Conservation (phyloP, 192 early-diverging fungal genomes). For the Umbelopsis isabellina region DNA sequence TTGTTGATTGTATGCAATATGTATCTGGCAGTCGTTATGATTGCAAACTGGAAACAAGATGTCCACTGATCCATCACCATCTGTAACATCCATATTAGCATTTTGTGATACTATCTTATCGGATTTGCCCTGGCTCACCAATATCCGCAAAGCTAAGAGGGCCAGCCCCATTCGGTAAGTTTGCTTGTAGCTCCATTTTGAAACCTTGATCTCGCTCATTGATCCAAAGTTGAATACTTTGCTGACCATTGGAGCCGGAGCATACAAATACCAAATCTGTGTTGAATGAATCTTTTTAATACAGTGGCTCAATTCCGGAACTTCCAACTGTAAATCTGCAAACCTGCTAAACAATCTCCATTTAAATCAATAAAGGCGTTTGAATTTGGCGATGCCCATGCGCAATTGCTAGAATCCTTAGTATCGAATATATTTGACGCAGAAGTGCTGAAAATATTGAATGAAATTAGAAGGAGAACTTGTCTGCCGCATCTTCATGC, state of each 20-base stretch:
- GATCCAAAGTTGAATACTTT: constrained; percentile 77
- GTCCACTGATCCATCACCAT: constrained; percentile 90
- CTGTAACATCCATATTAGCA: constrained; percentile 34
- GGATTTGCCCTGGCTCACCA: constrained; percentile 38
- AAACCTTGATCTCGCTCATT: constrained; percentile 69
- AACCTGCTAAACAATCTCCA: constrained; percentile 88
- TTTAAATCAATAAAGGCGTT: constrained; percentile 92
- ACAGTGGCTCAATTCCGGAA: not conserved
- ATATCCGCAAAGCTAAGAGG: constrained; percentile 91
- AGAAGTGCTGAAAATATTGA: constrained; percentile 15
- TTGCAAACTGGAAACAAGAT: constrained; percentile 76
- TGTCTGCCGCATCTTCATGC: not conserved
- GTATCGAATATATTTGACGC: constrained; percentile 26
- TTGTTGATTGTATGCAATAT: constrained; percentile 82
- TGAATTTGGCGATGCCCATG: constrained; percentile 78
- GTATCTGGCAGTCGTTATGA: constrained; percentile 59
- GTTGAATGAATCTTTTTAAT: not conserved
- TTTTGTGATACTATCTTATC: not conserved
- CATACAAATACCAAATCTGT: constrained; percentile 78
- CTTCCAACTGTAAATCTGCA: constrained; percentile 1
- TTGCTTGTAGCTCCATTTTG: constrained; percentile 57
- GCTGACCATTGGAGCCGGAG: constrained; percentile 39
- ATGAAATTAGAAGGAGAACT: not conserved
- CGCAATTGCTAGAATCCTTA: constrained; percentile 51
- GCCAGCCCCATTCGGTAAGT: constrained; percentile 69